Evolutionary conservation across 2,329 filamentous ascomycete species (phyloP), one percentile per base, ranked within the genome.

Genomic region (Trichoderma hamatum): DNA sequence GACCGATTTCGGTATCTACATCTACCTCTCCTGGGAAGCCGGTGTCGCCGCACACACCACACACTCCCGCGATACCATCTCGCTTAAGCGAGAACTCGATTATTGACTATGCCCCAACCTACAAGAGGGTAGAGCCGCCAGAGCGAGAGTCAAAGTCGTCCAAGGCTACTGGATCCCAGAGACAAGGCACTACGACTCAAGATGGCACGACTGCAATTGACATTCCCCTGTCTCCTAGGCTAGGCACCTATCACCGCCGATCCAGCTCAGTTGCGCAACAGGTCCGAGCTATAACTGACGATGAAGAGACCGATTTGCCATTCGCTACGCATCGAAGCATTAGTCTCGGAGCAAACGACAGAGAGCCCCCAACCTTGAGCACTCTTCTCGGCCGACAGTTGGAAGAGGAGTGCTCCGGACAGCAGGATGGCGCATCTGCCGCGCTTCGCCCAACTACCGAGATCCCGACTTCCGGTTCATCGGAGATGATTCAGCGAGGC

Each of bases 61-160:
- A 98, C 76, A 97, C 94, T 0, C 96, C 96, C 4, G 94, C 94
- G 13, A 93, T 98, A 32, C 95, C 95, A 24, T 97, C 94, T 9
- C 88, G 96, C n/a, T 83, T 99, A 26, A 97, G 93, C 76, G 93
- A 96, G 71, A 94, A 96, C 76, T 96, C 92, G 63, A 93, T 96
- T 36, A 79, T 80, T 46, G 79, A 80, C 65, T 78, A 80, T 56
- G 72, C 75, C 24, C 71, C 74, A 2, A 73, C 75, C 26, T 69
- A 70, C 26, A 74, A 75, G n/a, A 72, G 78, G 21, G 74, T 75
- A 21, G 73, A 76, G 28, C 77, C 79, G 9, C 75, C 78, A 19
- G 73, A 74, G 39, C 73, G 73, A 13, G 76, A 74, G 24, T 69
- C 72, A 10, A 74, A 72, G 39, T 73, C 74, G 26, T 72, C 72